These are phyloP conservation scores for Amauroascus verrucosus DNA, from an alignment of 2,329 filamentous ascomycete genomes.

Conservation along the genomic window DNA sequence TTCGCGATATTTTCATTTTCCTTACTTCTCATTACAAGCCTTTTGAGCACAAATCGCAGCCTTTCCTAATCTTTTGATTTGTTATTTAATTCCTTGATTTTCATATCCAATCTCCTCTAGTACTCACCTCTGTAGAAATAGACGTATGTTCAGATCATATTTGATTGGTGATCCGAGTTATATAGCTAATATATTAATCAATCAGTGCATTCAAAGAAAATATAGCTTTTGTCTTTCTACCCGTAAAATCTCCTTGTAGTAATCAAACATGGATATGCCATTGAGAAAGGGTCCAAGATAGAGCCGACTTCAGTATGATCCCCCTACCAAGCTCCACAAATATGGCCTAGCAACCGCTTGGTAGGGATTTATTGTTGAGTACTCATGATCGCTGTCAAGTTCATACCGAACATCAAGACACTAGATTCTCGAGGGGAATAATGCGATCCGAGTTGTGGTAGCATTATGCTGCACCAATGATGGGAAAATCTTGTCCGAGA, in stretches of 20 bases:
- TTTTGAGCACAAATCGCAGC: not conserved
- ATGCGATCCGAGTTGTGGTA: not conserved
- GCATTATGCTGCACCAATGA: not conserved
- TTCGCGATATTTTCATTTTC: not conserved
- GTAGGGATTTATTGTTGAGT: no score
- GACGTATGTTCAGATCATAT: not conserved
- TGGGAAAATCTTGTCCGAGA: not conserved
- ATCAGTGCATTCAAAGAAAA: not conserved
- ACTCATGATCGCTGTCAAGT: no score
- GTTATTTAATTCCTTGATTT: not conserved
- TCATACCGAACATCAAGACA: not conserved
- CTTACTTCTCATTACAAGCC: not conserved
- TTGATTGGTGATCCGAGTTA: not conserved
- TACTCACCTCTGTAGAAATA: not conserved
- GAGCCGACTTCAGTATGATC: no score
- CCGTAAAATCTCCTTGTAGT: not conserved
- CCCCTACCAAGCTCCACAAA: no score
- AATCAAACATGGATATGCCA: not conserved
- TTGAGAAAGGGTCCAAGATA: no score
- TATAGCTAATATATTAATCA: not conserved
- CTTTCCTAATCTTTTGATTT: not conserved
- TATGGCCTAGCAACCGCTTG: no score
- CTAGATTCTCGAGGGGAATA: not conserved
- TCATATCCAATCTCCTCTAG: not conserved
- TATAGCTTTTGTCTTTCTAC: not conserved